phyloP scores from a whole-genome alignment of 2,329 filamentous ascomycete species.

The Penicillium sp. region DNA sequence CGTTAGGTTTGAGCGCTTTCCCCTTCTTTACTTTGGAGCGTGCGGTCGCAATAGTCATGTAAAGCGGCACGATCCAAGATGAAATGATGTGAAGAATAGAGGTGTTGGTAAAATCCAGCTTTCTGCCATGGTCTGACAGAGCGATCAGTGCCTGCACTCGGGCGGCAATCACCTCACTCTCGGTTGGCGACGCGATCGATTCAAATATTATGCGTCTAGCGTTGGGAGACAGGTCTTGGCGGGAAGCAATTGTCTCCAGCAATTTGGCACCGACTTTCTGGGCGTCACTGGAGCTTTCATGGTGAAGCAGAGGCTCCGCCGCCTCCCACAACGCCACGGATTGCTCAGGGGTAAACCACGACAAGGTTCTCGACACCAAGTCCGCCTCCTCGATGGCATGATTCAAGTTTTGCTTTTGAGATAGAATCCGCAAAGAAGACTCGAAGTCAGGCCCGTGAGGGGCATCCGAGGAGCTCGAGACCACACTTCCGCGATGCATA shows the following conservation, averaged over 20 bases:
- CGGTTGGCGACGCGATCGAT: conserved; percentile 42
- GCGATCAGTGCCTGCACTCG: conserved; percentile 48
- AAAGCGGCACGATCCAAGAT: conserved; percentile 48
- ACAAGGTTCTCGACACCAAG: conserved; percentile 39
- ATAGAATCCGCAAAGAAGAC: conserved; percentile 41
- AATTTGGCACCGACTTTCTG: conserved; percentile 44
- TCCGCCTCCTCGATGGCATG: conserved; percentile 50
- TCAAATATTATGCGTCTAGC: conserved; percentile 45
- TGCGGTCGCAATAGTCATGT: conserved; percentile 44
- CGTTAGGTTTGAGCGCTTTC: conserved; percentile 41
- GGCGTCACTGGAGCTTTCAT: conserved; percentile 44
- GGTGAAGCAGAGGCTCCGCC: conserved; percentile 45
- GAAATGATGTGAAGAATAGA: conserved; percentile 49
- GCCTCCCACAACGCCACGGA: conserved; percentile 49
- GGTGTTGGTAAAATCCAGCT: conserved; percentile 48
- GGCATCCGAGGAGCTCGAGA: conserved; percentile 48
- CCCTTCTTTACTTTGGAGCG: conserved; percentile 47
- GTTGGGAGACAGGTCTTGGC: conserved; percentile 48
- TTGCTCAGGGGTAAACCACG: conserved; percentile 49
- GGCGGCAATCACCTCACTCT: conserved; percentile 46
- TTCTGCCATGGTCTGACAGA: conserved; percentile 52
- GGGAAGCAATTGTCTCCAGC: conserved; percentile 45
- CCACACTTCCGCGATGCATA: conserved; percentile 51
- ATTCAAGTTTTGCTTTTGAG: conserved; percentile 43
- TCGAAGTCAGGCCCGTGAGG: conserved; percentile 48